Conservation (phyloP, 2,329 filamentous ascomycete species). For the Cladosporium sp. region DNA sequence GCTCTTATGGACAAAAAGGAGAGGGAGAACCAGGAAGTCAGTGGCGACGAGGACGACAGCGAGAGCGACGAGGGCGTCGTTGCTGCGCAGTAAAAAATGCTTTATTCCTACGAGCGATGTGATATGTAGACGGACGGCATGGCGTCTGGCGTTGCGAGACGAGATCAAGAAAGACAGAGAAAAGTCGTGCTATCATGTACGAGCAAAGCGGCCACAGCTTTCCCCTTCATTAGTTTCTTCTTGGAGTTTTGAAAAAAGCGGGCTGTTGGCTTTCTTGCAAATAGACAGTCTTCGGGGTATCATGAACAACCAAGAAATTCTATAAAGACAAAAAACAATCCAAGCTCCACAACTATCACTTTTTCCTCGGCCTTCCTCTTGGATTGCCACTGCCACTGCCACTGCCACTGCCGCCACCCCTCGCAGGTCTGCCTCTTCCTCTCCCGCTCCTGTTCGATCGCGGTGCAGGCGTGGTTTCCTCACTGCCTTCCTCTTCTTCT, state of each 20-base stretch:
- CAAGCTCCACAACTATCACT: not conserved
- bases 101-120: slow-evolving; percentile 5
- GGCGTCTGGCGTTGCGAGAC: slow-evolving; percentile 12
- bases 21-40: slow-evolving; percentile 95
- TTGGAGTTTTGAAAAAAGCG: not conserved
- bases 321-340: slow-evolving; percentile 6
- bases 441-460: slow-evolving; percentile 3
- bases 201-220: not conserved
- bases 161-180: not conserved
- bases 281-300: slow-evolving; percentile 12
- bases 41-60: slow-evolving; percentile 92
- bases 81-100: slow-evolving; percentile 34
- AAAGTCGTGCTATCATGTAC: slow-evolving; percentile 1
- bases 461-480: slow-evolving; percentile 17
- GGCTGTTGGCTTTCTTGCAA: slow-evolving; percentile 1
- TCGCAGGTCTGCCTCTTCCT: slow-evolving; percentile 1
- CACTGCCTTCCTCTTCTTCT: slow-evolving; percentile 18
- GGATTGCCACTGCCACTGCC: not conserved
- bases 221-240: not conserved
- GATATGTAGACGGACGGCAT: slow-evolving; percentile 7
- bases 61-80: slow-evolving; percentile 88
- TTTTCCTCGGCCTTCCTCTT: not conserved
- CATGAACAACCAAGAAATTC: slow-evolving; percentile 6
- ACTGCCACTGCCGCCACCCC: not conserved
- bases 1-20: slow-evolving; percentile 99